phyloP scores from a whole-genome alignment of 306 rosid species.

The Rosa persica region DNA sequence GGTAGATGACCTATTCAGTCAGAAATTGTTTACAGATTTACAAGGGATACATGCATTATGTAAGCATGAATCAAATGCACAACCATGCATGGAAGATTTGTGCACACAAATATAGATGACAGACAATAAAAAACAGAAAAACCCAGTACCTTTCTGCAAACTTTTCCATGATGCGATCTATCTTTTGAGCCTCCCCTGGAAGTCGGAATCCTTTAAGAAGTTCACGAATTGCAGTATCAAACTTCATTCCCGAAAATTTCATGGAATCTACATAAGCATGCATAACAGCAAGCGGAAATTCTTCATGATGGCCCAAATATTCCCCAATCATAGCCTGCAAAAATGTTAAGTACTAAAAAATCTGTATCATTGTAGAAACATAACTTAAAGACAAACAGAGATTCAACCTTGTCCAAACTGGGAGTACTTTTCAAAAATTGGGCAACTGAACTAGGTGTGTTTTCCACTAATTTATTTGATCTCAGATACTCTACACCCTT shows the following conservation, averaged over 20 bases:
- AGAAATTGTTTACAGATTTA: neutral
- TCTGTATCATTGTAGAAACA: slow-evolving; percentile 26
- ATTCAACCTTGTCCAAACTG: slow-evolving; percentile 81
- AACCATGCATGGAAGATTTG: neutral
- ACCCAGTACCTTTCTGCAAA: slow-evolving; percentile 85
- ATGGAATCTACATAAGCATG: slow-evolving; percentile 95
- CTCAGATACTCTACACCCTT: slow-evolving; percentile 86
- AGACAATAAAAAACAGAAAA: slow-evolving; percentile 6
- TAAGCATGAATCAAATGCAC: slow-evolving; percentile 24
- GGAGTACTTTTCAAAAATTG: slow-evolving; percentile 84
- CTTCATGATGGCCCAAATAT: slow-evolving; percentile 99
- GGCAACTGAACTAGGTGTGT: slow-evolving; percentile 82
- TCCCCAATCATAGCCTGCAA: slow-evolving; percentile 95
- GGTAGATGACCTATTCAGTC: slow-evolving; percentile 1
- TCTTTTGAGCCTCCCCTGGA: slow-evolving; percentile 99
- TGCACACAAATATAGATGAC: neutral
- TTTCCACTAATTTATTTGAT: slow-evolving; percentile 87
- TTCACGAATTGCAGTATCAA: slow-evolving; percentile 90
- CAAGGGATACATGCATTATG: slow-evolving; percentile 7
- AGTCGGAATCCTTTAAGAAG: slow-evolving; percentile 96
- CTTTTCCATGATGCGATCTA: slow-evolving; percentile 98
- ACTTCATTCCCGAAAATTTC: slow-evolving; percentile 90
- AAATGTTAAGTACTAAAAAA: slow-evolving; percentile 24
- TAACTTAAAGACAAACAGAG: slow-evolving; percentile 24
- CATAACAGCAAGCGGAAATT: slow-evolving; percentile 97